Base-by-base conservation (phyloP, 2,329 filamentous ascomycete species). In the Neofusicoccum parvum region DNA sequence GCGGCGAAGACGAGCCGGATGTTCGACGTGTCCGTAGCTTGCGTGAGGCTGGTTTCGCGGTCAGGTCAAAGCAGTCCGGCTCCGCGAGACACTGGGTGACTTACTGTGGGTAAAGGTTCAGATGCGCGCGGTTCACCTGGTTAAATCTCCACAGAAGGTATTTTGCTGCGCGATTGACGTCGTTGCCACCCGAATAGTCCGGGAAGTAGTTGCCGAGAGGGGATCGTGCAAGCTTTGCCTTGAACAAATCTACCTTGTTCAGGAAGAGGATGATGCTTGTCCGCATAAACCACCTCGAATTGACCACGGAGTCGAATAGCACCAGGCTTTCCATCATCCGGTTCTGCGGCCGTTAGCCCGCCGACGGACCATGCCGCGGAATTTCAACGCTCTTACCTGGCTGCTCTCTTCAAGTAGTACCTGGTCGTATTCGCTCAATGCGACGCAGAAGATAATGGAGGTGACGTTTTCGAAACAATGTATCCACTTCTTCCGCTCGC, bases 391-490 rank as follows among this genome's bases (percentile, higher is more conserved):
- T 46, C 56, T 71, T 86, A 95, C 94, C 85, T 98, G 95, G 75
- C 94, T 97, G 80, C 92, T 96, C 80, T 98, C 95, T 80, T 99
- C 95, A 46, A 99, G 84, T 63, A 99, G 83, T 5, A 97, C 94
- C 80, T 99, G 95, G 75, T 99, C 95, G 78, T 99, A 99, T 80
- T 99, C 95, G 82, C 94, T 98, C 72, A 99, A 82, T 15, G 95
- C 95, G 68, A 99, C 95, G 75, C 95, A 99, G 80, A 99, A 99
- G 71, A 99, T 99, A 79, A 99, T 99, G 3, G 95, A 98, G 49
- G 95, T 99, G 73, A 99, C 95, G 73, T 98, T 98, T 79, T 99
- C 95, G 79, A 99, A 99, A 82, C 95, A 99, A 81, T 99, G 95
- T 76, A 99, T 99, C 95, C 95, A 99, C 82, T 99, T 99, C 84